phyloP scores from a whole-genome alignment of 2,329 filamentous ascomycete species.

The Dactylellina sp. region DNA sequence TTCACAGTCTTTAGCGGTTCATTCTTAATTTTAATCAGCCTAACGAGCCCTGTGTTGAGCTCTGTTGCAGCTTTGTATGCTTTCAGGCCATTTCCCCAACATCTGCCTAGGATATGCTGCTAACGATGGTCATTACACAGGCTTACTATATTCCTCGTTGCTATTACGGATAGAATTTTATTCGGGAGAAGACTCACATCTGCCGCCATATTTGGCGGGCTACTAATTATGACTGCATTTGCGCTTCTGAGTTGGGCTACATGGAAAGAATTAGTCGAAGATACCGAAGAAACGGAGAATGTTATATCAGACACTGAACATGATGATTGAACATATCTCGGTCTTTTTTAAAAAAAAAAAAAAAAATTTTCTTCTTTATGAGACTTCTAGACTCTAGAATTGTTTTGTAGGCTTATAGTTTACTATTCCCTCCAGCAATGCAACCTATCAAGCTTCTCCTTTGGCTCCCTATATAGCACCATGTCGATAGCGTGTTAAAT shows the following conservation, averaged over 20 bases:
- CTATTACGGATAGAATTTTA: slow-evolving; percentile 86
- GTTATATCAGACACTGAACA: slow-evolving; percentile 25
- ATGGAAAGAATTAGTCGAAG: slow-evolving; percentile 91
- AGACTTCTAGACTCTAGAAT: too few relatives aligned
- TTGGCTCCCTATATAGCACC: too few relatives aligned
- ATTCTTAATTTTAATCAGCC: slow-evolving; percentile 90
- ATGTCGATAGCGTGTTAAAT: too few relatives aligned
- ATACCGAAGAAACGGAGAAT: slow-evolving; percentile 70
- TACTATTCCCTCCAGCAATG: too few relatives aligned
- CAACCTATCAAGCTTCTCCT: too few relatives aligned
- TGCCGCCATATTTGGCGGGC: slow-evolving; percentile 82
- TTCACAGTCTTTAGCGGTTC: slow-evolving; percentile 80
- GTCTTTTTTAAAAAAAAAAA: too few relatives aligned
- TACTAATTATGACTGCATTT: slow-evolving; percentile 89
- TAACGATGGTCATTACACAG: slow-evolving; percentile 17
- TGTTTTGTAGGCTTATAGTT: too few relatives aligned
- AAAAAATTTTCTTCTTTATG: too few relatives aligned
- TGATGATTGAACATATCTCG: slow-evolving; percentile 25
- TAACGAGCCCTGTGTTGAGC: slow-evolving; percentile 91
- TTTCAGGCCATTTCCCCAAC: background rate
- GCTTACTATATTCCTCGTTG: slow-evolving; percentile 96
- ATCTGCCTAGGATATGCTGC: background rate
- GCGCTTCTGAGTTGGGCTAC: slow-evolving; percentile 89
- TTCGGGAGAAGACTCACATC: slow-evolving; percentile 80
- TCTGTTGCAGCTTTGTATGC: slow-evolving; percentile 82